phyloP scores from a whole-genome alignment of 2,329 filamentous ascomycete species.

The Talaromyces pinophilus region DNA sequence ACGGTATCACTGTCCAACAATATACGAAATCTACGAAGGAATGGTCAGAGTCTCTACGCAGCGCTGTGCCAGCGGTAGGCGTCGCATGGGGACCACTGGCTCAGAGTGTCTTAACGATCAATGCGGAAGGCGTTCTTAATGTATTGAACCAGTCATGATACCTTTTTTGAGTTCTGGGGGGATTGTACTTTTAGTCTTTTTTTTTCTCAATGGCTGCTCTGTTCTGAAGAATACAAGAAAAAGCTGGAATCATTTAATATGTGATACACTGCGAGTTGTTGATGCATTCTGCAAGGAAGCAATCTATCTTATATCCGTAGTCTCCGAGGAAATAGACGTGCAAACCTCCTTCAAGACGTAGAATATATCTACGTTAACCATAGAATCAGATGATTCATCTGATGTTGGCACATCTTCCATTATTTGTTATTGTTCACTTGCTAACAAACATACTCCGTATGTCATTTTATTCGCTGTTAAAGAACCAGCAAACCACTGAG shows the following conservation, averaged over 20 bases:
- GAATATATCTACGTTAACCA: neutral
- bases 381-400: neutral
- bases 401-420: neutral
- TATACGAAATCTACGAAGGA: slow-evolving; percentile 83
- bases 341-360: neutral
- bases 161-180: slow-evolving; percentile 25
- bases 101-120: slow-evolving; percentile 72
- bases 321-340: neutral
- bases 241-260: neutral
- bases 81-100: slow-evolving; percentile 77
- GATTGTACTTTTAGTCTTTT: slow-evolving; percentile 27
- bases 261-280: neutral
- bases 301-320: slow-evolving; percentile 1
- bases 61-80: slow-evolving; percentile 69
- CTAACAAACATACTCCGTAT: neutral
- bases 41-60: slow-evolving; percentile 84
- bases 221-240: slow-evolving; percentile 8
- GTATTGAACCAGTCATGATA: slow-evolving; percentile 62
- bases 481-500: neutral
- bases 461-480: neutral
- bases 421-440: neutral
- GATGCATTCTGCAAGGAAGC: neutral
- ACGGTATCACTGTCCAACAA: slow-evolving; percentile 82
- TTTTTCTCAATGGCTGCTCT: slow-evolving; percentile 27
- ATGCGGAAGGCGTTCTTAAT: slow-evolving; percentile 72